Evolutionary conservation across 1,284 basidiomycete genomes (phyloP).

Genomic region (Leccinum solheimii): DNA sequence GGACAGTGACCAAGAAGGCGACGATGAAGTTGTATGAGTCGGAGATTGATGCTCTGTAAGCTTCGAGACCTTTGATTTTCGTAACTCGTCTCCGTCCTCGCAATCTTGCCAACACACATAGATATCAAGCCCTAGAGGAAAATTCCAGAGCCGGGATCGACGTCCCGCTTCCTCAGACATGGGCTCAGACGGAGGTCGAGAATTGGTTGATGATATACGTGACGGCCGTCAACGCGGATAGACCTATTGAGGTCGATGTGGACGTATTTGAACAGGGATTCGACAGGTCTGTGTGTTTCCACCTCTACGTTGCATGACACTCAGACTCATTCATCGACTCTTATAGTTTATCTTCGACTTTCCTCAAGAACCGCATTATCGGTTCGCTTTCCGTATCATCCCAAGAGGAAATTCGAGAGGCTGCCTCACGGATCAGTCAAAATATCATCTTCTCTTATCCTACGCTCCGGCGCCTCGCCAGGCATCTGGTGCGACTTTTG

Average conservation of each 20-base stretch:
- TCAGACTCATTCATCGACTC: neutral
- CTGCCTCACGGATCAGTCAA: slow-evolving; percentile 17
- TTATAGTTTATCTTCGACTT: slow-evolving; percentile 25
- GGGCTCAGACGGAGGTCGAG: slow-evolving; percentile 22
- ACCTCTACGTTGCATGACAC: neutral
- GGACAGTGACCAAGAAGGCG: slow-evolving; percentile 31
- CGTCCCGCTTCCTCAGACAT: slow-evolving; percentile 19
- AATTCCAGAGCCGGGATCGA: slow-evolving; percentile 15
- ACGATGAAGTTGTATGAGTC: slow-evolving; percentile 27
- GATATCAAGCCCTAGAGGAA: slow-evolving; percentile 13
- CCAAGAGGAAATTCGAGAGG: slow-evolving; percentile 9
- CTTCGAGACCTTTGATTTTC: neutral
- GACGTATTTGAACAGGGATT: slow-evolving; percentile 33
- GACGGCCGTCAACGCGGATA: slow-evolving; percentile 21
- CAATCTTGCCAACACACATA: neutral
- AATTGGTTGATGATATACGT: slow-evolving; percentile 31
- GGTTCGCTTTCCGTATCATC: slow-evolving; percentile 16
- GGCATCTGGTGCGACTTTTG: slow-evolving; percentile 16
- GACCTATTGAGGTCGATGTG: slow-evolving; percentile 7
- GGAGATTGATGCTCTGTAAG: slow-evolving; percentile 30
- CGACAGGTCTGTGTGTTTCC: slow-evolving; percentile 27
- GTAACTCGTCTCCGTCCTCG: neutral
- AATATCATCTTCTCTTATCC: slow-evolving; percentile 34
- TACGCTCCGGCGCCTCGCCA: slow-evolving; percentile 23
- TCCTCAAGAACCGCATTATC: slow-evolving; percentile 29